Evolutionary conservation across 371 early-diverging fungal species (phyloP), one percentile per base, ranked within the genome.

Genomic region (Mortierella sp.): DNA sequence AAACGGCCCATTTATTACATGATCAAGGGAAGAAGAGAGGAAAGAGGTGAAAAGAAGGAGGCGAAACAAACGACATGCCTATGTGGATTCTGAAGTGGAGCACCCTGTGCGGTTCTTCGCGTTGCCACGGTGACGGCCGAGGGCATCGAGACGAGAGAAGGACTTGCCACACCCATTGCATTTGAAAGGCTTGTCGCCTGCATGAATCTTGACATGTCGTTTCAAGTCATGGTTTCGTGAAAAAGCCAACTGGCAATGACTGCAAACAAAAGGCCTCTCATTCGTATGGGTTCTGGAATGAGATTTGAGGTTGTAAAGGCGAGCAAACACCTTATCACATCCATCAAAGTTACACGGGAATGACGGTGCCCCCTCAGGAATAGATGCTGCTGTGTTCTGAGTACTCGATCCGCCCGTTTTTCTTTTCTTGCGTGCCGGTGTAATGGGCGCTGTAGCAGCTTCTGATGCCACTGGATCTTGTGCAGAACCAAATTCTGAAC

Each of bases 181-280:
- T 58, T 84, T 85, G 79, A 93, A 92, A 8, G 94, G 93, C 64
- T 94, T 94, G 39, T 88, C 83, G 13, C 94, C 94, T n/a, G 86
- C 88, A 65, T 95, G 95, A 39, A 93, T 94, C 72, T 92, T 91
- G 57, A 89, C 84, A 63, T 95, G 95, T 14, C 95, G 81, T 60
- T 94, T 94, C 44, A 95, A 76, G 70, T 95, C 95, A 62, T 95
- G 95, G 63, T 95, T 93, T 40, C 95, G 85, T 58, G 93, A 85
- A 63, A 95, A 95, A 1, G 93, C 88, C 46, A 90, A 86, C 39
- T 82, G 67, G 70, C 95, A 95, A 2, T 84, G 80, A 34, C 76
- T 72, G 65, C 95, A 95, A 6, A 87, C 82, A 83, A 91, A 95
- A 1, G 94, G 94, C 47, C 92, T 83, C 47, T 91, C 90, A 43